phyloP scores from a whole-genome alignment of 2,329 filamentous ascomycete species.

The Clarireedia monteithiana region DNA sequence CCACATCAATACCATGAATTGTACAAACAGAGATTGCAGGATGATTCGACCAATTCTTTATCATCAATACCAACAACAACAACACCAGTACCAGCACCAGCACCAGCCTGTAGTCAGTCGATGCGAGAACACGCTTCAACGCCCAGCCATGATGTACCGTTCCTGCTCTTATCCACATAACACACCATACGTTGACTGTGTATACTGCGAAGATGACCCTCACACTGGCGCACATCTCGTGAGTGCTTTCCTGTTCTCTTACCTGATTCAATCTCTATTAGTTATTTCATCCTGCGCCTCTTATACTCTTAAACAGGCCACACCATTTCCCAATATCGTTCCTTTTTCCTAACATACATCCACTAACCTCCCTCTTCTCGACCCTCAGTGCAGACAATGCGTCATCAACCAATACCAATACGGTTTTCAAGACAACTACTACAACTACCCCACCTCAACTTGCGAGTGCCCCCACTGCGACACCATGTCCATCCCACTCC shows the following conservation, averaged over 20 bases:
- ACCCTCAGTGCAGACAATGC: neutral
- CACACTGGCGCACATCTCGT: slow-evolving; percentile 2
- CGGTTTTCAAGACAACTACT: neutral
- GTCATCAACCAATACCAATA: slow-evolving; percentile 1
- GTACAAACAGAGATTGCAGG: neutral
- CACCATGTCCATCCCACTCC: neutral
- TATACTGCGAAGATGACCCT: slow-evolving; percentile 6
- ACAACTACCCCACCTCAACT: neutral
- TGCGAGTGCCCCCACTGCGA: slow-evolving; percentile 10
- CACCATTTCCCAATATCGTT: no score
- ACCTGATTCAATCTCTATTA: no score
- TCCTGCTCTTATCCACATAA: neutral
- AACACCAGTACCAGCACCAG: no score
- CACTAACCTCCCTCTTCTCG: neutral
- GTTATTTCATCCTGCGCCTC: no score
- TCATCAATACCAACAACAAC: neutral
- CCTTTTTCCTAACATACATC: no score
- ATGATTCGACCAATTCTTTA: neutral
- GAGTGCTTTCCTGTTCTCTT: no score
- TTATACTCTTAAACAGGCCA: no score
- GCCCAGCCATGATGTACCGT: neutral
- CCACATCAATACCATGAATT: neutral
- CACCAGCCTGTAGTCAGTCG: neutral
- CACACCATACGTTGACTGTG: neutral
- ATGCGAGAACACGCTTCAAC: neutral